phyloP scores from a whole-genome alignment of 2,329 filamentous ascomycete species.

The Monilinia polystroma region DNA sequence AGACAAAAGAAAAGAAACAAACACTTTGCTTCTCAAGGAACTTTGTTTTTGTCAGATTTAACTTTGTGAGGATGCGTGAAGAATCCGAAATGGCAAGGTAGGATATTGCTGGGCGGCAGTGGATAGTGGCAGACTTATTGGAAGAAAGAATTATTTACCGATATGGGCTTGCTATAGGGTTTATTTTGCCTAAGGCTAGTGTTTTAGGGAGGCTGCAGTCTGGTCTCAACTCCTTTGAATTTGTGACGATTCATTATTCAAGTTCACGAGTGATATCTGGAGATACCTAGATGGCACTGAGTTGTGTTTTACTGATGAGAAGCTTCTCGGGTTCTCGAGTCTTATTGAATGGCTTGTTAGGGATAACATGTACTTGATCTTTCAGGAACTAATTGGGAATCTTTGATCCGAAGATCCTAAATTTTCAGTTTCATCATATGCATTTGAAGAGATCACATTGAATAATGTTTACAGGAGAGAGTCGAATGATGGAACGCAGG shows the following conservation, averaged over 20 bases:
- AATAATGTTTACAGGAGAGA: background rate
- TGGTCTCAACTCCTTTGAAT: background rate
- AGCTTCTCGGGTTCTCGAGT: background rate
- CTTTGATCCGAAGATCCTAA: background rate
- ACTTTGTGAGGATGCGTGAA: no score
- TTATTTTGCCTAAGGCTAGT: background rate
- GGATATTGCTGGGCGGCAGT: background rate
- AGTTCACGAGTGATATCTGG: background rate
- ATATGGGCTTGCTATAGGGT: background rate
- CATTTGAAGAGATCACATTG: background rate
- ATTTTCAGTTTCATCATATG: background rate
- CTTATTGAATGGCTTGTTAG: fast-evolving
- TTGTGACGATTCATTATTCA: background rate
- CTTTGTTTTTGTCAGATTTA: background rate
- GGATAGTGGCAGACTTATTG: background rate
- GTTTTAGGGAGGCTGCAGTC: background rate
- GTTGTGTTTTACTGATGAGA: background rate
- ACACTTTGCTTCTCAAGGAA: background rate
- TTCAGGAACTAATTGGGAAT: no score
- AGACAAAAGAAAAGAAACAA: background rate
- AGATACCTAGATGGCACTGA: background rate
- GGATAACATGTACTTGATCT: background rate
- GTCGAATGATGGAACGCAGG: no score
- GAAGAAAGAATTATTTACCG: background rate
- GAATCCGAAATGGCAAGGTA: background rate